Base-by-base conservation (phyloP, 441 rosid species). In the Populus trichocarpa region DNA sequence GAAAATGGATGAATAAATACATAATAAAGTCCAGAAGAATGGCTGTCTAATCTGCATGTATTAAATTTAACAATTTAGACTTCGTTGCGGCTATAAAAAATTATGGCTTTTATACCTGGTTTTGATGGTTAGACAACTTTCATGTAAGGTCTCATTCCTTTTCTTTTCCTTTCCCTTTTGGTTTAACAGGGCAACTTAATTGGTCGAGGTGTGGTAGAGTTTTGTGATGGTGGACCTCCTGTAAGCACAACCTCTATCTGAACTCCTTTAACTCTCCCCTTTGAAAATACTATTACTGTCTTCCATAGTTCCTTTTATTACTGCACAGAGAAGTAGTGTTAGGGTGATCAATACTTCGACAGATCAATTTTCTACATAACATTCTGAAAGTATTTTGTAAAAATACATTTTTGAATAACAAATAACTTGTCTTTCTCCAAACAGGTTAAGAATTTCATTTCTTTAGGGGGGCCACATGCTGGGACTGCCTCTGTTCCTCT, bases 401-500 rank as follows among this genome's bases (percentile, higher is more conserved):
- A 26, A 23, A 63, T 76, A 10, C 10, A 61, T 63, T 59, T 46
- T 30, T 32, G 23, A 59, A 59, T 40, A 57, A 50, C 50, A 2
- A 40, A n/a, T 30, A 10, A 63, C 72, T 78, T 13, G 3, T 23
- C 70, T 1, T 20, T 70, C 76, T 30, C 69, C 71, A 69, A 80
- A 86, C 89, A 92, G 90, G 93, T 96, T 46, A 85, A 83, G 83
- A 96, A 92, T 85, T 92, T 83, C 82, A 78, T 94, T 81, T 94
- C 97, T 38, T 83, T 92, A 68, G 99, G 84, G 67, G 99, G 99
- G 77, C 99, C 97, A 72, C 98, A 94, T 87, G 97, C 97, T 79
- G 98, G 99, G 23, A 88, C 93, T 71, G 95, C 98, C 71, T 90
- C 97, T 79, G 86, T 94, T 81, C 97, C 99, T 84, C 84, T 87